Evolutionary conservation across 78 protist species (phyloP).

Genomic region (Polysphondylium violaceum): DNA sequence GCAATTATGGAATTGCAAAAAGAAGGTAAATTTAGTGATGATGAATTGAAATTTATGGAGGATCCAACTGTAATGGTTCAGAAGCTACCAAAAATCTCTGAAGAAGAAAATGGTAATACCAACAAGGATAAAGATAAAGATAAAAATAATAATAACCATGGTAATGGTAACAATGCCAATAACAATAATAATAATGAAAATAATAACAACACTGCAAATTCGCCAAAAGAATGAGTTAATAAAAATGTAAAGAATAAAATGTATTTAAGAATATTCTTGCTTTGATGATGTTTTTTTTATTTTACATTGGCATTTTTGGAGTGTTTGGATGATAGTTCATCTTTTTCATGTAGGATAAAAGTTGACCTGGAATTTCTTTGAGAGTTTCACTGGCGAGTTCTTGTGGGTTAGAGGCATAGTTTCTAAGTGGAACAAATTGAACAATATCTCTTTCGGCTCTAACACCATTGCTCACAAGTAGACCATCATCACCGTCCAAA

Average conservation of each 20-base stretch:
- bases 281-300: too few species aligned
- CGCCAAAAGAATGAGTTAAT: too few species aligned
- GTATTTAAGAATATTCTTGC: too few species aligned
- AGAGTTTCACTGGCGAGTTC: slow-evolving; percentile 58
- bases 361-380: slow-evolving; percentile 74
- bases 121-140: too few species aligned
- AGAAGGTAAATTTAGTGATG: slow-evolving; percentile 49
- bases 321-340: slow-evolving; percentile 38
- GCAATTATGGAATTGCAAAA: slow-evolving; percentile 61
- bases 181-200: background rate
- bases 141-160: background rate
- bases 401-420: slow-evolving; percentile 14
- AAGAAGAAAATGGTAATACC: slow-evolving; percentile 1
- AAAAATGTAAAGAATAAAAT: too few species aligned
- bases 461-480: background rate
- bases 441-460: slow-evolving; percentile 89
- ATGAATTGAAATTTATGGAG: slow-evolving; percentile 12
- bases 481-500: slow-evolving; percentile 89
- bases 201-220: background rate
- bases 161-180: too few species aligned
- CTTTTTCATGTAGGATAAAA: slow-evolving; percentile 19
- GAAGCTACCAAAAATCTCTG: slow-evolving; percentile 20
- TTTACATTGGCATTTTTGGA: too few species aligned
- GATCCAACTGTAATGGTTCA: slow-evolving; percentile 30
- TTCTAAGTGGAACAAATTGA: slow-evolving; percentile 87